These are phyloP conservation scores for Globisporangium megalacanthum DNA, from an alignment of 352 stramenopile genomes.

Conservation along the genomic window DNA sequence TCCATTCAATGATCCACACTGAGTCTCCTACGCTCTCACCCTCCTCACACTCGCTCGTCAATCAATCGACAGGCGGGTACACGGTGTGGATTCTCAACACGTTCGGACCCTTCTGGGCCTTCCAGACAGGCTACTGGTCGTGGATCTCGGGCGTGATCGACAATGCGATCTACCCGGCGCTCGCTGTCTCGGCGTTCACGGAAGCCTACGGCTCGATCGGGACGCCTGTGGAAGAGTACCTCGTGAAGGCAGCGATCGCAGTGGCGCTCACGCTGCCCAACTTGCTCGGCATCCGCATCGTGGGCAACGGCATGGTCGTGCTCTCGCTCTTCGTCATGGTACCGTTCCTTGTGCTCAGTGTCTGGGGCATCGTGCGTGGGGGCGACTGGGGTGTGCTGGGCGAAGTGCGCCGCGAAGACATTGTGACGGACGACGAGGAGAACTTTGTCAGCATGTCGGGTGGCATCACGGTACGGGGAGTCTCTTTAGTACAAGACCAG, in stretches of 20 bases:
- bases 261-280: conserved; percentile 27
- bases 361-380: conserved; percentile 26
- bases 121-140: conserved; percentile 71
- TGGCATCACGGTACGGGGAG: conserved; percentile 21
- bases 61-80: conserved; percentile 36
- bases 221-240: conserved; percentile 25
- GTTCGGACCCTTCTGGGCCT: conserved; percentile 86
- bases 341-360: conserved; percentile 81
- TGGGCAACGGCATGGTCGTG: conserved; percentile 22
- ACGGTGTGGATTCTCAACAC: conserved; percentile 90
- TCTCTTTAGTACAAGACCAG: too few species aligned
- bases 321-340: conserved; percentile 40
- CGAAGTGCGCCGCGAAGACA: conserved; percentile 3
- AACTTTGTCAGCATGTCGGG: conserved; percentile 9
- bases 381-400: conserved; percentile 75
- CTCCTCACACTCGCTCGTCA: neutral
- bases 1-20: neutral
- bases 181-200: conserved; percentile 43
- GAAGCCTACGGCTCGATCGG: conserved; percentile 30
- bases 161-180: conserved; percentile 90
- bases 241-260: conserved; percentile 34
- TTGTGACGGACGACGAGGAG: neutral
- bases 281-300: conserved; percentile 26
- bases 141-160: conserved; percentile 90
- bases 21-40: neutral